Evolutionary conservation across 345 rosid genomes (phyloP), one percentile per base, ranked within the genome.

Genomic region (Erucastrum elatum): DNA sequence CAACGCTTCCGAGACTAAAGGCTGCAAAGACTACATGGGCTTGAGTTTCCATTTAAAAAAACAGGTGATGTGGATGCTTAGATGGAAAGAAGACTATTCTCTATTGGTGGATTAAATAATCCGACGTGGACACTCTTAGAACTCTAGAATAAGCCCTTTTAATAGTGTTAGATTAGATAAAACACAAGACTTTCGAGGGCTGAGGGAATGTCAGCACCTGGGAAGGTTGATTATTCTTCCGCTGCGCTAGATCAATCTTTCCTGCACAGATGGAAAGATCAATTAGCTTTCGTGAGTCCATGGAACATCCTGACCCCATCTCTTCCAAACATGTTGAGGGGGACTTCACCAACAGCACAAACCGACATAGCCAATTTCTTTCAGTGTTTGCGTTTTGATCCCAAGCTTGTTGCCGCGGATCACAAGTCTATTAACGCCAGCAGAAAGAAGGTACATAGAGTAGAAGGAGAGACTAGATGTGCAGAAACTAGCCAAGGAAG

Each of bases 151-250:
- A n/a, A n/a, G n/a, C n/a, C n/a, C n/a, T n/a, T n/a, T n/a, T n/a
- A n/a, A n/a, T n/a, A n/a, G n/a, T n/a, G n/a, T n/a, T n/a, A n/a
- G n/a, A n/a, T n/a, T n/a, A n/a, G n/a, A 84, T 70, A 78, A 25
- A 49, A 53, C 72, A 72, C 82, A 75, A 80, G 82, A 81, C 81
- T 86, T 67, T 68, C 77, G 71, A 75, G 85, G 82, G 75, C 82
- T 85, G 86, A 85, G 86, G 86, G 85, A 77, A 88, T 87, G 94
- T 90, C 97, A 59, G 88, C 87, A 81, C 86, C 96, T 81, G 90
- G 93, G 84, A 92, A 88, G 87, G 87, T 88, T 68, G 98, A 90
- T 79, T 82, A 81, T 83, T 85, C 97, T 80, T 87, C 96, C 80
- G 87, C 86, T 84, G 89, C 90, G 85, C 89, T 89, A 8, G 95